Percentiles rank a stretch among this genome's conserved stretches.
These are phyloP conservation scores for Excoecaria cochinchinensis DNA, from an alignment of 345 rosid species.

Conservation along the genomic window DNA sequence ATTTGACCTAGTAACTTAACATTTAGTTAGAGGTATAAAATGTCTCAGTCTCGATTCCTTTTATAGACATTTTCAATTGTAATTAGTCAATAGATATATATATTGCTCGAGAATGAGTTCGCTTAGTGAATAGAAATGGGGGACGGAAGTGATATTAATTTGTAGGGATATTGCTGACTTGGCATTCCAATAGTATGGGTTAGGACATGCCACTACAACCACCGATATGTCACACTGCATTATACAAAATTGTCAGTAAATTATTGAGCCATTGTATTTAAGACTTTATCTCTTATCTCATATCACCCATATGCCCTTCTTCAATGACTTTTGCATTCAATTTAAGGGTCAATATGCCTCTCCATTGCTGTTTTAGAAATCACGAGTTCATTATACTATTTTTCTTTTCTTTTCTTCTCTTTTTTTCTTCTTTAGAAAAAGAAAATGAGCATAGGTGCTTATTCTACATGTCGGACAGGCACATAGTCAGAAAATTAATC, in stretches of 20 bases:
- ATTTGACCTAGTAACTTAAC: no score
- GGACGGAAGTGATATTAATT: background rate
- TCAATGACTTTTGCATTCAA: slow-evolving; percentile 1
- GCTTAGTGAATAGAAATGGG: background rate
- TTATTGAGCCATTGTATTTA: background rate
- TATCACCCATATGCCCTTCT: background rate
- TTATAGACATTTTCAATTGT: no score
- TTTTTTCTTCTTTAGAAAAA: no score
- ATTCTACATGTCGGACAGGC: no score
- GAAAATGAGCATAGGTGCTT: background rate
- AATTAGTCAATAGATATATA: no score
- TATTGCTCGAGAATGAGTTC: background rate
- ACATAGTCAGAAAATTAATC: no score
- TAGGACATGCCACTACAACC: no score
- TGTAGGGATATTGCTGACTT: background rate
- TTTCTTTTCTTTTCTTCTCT: background rate
- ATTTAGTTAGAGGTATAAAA: no score
- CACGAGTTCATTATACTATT: background rate
- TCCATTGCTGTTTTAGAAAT: slow-evolving; percentile 18
- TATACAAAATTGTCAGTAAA: background rate
- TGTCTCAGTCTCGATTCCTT: no score
- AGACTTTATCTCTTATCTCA: no score
- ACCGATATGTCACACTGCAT: background rate
- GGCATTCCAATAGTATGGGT: slow-evolving; percentile 12
- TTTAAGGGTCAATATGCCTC: slow-evolving; percentile 25